These are phyloP conservation scores for Rhodomyrtus tomentosa DNA, from an alignment of 345 rosid species.

Conservation along the genomic window DNA sequence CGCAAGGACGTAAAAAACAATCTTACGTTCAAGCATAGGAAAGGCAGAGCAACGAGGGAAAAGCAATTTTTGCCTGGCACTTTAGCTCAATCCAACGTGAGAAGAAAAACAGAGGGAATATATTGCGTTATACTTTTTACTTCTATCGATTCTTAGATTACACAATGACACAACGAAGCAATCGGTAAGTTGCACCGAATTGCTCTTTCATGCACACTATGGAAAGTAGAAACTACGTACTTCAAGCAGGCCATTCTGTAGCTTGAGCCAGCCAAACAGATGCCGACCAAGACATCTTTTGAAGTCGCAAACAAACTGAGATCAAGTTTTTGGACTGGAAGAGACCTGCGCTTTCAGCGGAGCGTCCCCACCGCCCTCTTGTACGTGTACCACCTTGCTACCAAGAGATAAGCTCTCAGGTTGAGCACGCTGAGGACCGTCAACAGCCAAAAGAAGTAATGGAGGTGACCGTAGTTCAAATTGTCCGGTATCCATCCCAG, in stretches of 20 bases:
- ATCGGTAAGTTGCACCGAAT: neutral
- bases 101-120: neutral
- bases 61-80: neutral
- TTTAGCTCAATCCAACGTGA: neutral
- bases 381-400: constrained; percentile 32
- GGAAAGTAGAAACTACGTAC: neutral
- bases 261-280: neutral
- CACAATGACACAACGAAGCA: neutral
- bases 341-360: neutral
- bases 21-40: neutral
- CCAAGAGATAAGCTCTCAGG: constrained; percentile 12
- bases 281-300: neutral
- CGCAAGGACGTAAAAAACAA: too few relatives aligned
- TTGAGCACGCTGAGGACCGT: constrained; percentile 19
- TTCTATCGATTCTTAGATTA: neutral
- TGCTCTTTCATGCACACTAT: neutral
- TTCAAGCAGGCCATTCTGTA: neutral
- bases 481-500: constrained; percentile 30
- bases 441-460: constrained; percentile 32
- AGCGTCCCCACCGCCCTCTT: constrained; percentile 14
- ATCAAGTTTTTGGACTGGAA: neutral
- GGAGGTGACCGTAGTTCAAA: constrained; percentile 25
- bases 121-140: neutral
- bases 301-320: neutral
- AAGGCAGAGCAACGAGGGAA: neutral